Conservation (phyloP, 1,284 basidiomycete genomes). For the Leccinum huronense region DNA sequence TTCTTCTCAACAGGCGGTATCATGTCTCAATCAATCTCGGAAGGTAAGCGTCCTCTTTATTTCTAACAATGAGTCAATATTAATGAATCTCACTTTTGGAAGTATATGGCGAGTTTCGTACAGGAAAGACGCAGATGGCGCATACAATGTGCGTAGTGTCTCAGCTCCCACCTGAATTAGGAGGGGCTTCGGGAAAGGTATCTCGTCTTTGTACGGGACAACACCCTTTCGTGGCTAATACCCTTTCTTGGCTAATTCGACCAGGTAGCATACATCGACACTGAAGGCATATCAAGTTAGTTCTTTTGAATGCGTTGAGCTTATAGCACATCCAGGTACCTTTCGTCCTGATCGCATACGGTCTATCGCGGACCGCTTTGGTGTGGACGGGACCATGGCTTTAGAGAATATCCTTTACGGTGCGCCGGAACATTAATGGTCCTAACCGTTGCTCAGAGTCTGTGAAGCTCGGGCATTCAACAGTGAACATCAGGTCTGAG, state of each 20-base stretch:
- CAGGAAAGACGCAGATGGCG: conserved; percentile 88
- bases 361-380: conserved; percentile 87
- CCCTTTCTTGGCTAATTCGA: conserved; percentile 6
- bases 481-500: conserved; percentile 76
- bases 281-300: conserved; percentile 59
- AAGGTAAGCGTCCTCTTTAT: conserved; percentile 51
- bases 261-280: conserved; percentile 90
- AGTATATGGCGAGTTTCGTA: conserved; percentile 82
- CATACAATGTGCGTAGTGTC: conserved; percentile 90
- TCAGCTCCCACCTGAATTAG: conserved; percentile 86
- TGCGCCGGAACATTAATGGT: conserved; percentile 30
- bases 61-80: neutral
- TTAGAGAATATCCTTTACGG: conserved; percentile 86
- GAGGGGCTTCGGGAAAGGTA: conserved; percentile 87
- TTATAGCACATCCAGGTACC: conserved; percentile 55
- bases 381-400: conserved; percentile 83
- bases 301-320: neutral
- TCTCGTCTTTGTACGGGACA: conserved; percentile 6
- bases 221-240: neutral
- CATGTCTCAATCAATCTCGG: conserved; percentile 88
- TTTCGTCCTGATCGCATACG: conserved; percentile 91
- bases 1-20: conserved; percentile 60
- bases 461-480: conserved; percentile 76
- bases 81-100: conserved; percentile 4
- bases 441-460: conserved; percentile 4